These are phyloP conservation scores for Phoma herbarum DNA, from an alignment of 2,329 filamentous ascomycete genomes.

Conservation along the genomic window DNA sequence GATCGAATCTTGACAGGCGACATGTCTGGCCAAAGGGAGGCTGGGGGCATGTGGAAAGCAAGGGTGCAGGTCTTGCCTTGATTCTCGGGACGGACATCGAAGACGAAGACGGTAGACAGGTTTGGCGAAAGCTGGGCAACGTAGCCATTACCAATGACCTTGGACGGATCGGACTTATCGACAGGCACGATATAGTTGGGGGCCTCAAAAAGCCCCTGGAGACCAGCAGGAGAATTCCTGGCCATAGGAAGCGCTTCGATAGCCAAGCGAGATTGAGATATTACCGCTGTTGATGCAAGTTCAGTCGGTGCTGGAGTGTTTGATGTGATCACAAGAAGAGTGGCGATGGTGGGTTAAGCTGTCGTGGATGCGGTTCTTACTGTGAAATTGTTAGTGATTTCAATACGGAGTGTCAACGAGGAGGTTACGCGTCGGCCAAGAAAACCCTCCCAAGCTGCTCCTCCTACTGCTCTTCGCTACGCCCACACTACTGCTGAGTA, in stretches of 20 bases:
- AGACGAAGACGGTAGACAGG: slow-evolving; percentile 56
- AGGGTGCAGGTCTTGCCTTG: slow-evolving; percentile 57
- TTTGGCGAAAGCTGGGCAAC: slow-evolving; percentile 52
- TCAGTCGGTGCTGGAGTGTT: slow-evolving; percentile 6
- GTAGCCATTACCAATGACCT: slow-evolving; percentile 52
- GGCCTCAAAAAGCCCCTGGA: slow-evolving; percentile 48
- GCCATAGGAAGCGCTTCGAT: slow-evolving; percentile 16
- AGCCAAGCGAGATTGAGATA: slow-evolving; percentile 4
- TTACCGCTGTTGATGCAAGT: neutral
- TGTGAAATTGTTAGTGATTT: neutral
- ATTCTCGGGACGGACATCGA: slow-evolving; percentile 54
- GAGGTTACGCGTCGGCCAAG: slow-evolving; percentile 6
- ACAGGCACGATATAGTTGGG: slow-evolving; percentile 53
- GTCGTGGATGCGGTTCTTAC: slow-evolving; percentile 17
- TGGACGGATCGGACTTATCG: slow-evolving; percentile 49
- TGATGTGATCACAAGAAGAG: slow-evolving; percentile 17
- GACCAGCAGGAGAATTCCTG: slow-evolving; percentile 34
- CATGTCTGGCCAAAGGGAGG: slow-evolving; percentile 46
- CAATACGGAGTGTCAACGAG: neutral
- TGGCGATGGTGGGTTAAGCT: slow-evolving; percentile 24
- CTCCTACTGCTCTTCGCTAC: slow-evolving; percentile 18
- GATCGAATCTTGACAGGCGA: slow-evolving; percentile 41
- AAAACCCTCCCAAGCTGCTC: slow-evolving; percentile 15
- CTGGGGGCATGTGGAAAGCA: slow-evolving; percentile 57
- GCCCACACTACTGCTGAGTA: slow-evolving; percentile 21